phyloP scores from a whole-genome alignment of 805 yeast species.

The Wickerhamomyces kurtzmanii region DNA sequence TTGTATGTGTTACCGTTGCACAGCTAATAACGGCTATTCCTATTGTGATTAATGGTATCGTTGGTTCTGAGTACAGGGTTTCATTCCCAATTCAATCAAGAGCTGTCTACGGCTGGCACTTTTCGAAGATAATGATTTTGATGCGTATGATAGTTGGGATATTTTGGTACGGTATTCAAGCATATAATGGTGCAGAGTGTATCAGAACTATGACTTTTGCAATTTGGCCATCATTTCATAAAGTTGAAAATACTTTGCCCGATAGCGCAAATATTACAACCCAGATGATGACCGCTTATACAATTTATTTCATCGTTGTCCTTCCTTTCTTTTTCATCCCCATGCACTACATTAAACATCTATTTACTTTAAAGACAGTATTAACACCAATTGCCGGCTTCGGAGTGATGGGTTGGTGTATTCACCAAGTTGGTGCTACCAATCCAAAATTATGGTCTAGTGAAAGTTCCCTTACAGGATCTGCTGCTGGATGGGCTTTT shows the following conservation, averaged over 20 bases:
- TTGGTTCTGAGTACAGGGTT: conserved; percentile 24
- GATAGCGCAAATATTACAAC: conserved; percentile 16
- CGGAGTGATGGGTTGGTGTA: conserved; percentile 22
- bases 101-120: conserved; percentile 22
- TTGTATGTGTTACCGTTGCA: conserved; percentile 15
- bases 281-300: conserved; percentile 20
- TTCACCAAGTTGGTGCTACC: too few species aligned
- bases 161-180: conserved; percentile 67
- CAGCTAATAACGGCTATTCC: conserved; percentile 16
- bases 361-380: conserved; percentile 22
- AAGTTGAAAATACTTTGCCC: conserved; percentile 26
- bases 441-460: conserved; percentile 15
- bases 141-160: conserved; percentile 23
- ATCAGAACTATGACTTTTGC: conserved; percentile 57
- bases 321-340: conserved; percentile 23
- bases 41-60: conserved; percentile 15
- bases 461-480: conserved; percentile 11
- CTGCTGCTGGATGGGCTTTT: conserved; percentile 17
- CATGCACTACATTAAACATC: conserved; percentile 23
- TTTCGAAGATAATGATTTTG: conserved; percentile 19
- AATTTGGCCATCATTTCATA: conserved; percentile 38
- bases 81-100: conserved; percentile 25
- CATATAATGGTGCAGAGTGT: conserved; percentile 68
- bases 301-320: conserved; percentile 20
- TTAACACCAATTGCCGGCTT: conserved; percentile 20